Percentiles rank a stretch among this genome's conserved stretches.
Conservation (phyloP, 1,139 yeast species). For the Schizosaccharomyces versatilis region DNA sequence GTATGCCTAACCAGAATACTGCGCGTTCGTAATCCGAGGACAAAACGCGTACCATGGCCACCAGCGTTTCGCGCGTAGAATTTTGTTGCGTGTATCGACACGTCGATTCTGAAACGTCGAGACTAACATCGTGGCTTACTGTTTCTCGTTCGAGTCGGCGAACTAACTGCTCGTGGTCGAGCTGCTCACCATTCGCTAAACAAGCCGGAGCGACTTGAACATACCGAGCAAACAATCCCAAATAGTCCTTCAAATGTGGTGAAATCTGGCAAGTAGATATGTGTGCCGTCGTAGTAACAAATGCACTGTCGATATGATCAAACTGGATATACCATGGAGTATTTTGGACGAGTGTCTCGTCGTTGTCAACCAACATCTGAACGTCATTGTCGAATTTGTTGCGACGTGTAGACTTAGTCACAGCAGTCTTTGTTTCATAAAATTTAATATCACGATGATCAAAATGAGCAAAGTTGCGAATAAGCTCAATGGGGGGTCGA, state of each 20-base stretch:
- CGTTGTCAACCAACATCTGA: slow-evolving; percentile 18
- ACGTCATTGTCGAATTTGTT: slow-evolving; percentile 18
- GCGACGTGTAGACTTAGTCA: slow-evolving; percentile 21
- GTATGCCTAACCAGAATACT: slow-evolving; percentile 51
- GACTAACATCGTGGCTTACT: neutral
- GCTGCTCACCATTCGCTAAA: slow-evolving; percentile 35
- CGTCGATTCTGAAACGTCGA: neutral
- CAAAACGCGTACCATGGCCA: slow-evolving; percentile 41
- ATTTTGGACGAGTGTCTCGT: slow-evolving; percentile 18
- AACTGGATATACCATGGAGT: slow-evolving; percentile 56
- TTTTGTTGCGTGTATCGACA: neutral
- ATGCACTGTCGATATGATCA: slow-evolving; percentile 61
- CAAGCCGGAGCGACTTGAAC: slow-evolving; percentile 53
- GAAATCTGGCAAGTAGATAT: slow-evolving; percentile 44
- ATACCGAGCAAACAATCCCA: slow-evolving; percentile 37
- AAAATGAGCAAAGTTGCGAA: slow-evolving; percentile 42
- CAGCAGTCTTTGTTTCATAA: slow-evolving; percentile 43
- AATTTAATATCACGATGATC: slow-evolving; percentile 57
- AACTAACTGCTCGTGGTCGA: slow-evolving; percentile 56
- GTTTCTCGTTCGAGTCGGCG: slow-evolving; percentile 46
- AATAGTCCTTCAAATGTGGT: slow-evolving; percentile 36
- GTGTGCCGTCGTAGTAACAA: slow-evolving; percentile 46
- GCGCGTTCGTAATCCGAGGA: slow-evolving; percentile 41
- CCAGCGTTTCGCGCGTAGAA: slow-evolving; percentile 27
- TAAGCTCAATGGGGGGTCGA: slow-evolving; percentile 49